A percentile compares a stretch with the other conserved stretches of the same genome.
Evolutionary conservation across 495 filamentous ascomycete species (phyloP).

Genomic region (Elaphomyces granulatus): DNA sequence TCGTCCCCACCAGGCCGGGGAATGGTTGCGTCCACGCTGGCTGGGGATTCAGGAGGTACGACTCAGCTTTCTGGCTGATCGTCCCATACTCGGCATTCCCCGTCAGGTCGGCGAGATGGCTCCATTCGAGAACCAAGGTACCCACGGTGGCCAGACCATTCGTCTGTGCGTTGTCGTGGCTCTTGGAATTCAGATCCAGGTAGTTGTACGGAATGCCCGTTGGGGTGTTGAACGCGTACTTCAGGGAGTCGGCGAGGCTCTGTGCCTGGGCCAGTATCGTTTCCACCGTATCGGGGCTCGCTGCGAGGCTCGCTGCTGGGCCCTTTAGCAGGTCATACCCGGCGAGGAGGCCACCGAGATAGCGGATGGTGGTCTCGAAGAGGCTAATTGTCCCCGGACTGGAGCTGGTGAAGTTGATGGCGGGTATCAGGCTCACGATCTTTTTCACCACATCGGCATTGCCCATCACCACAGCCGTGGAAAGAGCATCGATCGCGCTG

Average conservation of each 20-base stretch:
- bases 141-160: constrained; percentile 62
- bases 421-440: constrained; percentile 53
- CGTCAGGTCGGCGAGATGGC: constrained; percentile 62
- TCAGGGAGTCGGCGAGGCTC: constrained; percentile 55
- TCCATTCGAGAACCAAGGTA: constrained; percentile 75
- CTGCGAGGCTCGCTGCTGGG: constrained; percentile 41
- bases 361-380: constrained; percentile 87
- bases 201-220: constrained; percentile 66
- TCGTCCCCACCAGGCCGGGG: constrained; percentile 60
- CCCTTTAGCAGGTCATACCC: constrained; percentile 71
- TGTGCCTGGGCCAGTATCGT: constrained; percentile 50
- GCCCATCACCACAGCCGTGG: constrained; percentile 67
- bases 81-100: constrained; percentile 49
- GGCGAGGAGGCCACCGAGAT: constrained; percentile 65
- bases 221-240: constrained; percentile 63
- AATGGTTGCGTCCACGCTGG: constrained; percentile 54
- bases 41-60: constrained; percentile 52
- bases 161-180: constrained; percentile 33
- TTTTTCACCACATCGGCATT: constrained; percentile 48
- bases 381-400: constrained; percentile 43
- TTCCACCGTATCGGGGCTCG: constrained; percentile 33
- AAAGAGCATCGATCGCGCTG: constrained; percentile 67
- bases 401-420: constrained; percentile 54
- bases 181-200: constrained; percentile 40
- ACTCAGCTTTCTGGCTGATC: constrained; percentile 54